A percentile compares a stretch with the other conserved stretches of the same genome.
Evolutionary conservation across 352 stramenopile genomes (phyloP).

Genomic region (Globisporangium apiculatum): DNA sequence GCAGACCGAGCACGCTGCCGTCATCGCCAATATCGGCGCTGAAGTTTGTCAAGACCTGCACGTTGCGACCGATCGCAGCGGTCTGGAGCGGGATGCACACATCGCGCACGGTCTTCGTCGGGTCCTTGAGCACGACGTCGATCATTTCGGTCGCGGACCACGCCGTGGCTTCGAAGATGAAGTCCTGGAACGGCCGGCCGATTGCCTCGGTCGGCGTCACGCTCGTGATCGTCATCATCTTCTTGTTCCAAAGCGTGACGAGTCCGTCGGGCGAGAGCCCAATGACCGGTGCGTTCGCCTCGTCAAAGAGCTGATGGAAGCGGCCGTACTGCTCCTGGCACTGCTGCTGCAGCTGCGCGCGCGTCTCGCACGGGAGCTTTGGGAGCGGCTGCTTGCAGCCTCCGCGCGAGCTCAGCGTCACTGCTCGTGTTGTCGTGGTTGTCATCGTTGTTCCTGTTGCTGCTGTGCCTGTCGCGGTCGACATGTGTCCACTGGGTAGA

Average conservation of each 20-base stretch:
- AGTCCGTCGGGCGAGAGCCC: slow-evolving; percentile 28
- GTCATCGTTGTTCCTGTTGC: not conserved
- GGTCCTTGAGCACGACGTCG: slow-evolving; percentile 10
- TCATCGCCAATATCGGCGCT: slow-evolving; percentile 37
- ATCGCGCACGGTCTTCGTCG: slow-evolving; percentile 22
- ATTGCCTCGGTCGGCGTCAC: slow-evolving; percentile 20
- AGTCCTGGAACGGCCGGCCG: slow-evolving; percentile 27
- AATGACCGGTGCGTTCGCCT: slow-evolving; percentile 45
- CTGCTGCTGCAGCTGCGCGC: slow-evolving; percentile 4
- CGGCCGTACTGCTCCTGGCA: slow-evolving; percentile 14
- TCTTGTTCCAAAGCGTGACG: slow-evolving; percentile 67
- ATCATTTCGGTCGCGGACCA: slow-evolving; percentile 13
- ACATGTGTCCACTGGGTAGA: too few species aligned
- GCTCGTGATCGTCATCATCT: slow-evolving; percentile 38
- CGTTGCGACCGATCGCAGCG: slow-evolving; percentile 22
- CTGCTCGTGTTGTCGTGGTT: not conserved
- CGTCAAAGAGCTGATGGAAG: slow-evolving; percentile 39
- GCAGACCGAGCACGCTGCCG: slow-evolving; percentile 19
- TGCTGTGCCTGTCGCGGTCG: not conserved
- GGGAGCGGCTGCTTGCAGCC: slow-evolving; percentile 1
- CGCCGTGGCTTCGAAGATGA: slow-evolving; percentile 19
- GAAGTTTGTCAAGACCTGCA: slow-evolving; percentile 57
- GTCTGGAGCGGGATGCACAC: slow-evolving; percentile 45
- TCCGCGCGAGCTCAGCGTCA: slow-evolving; percentile 4
- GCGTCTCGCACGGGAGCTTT: slow-evolving; percentile 3